Conservation (phyloP, 2,329 filamentous ascomycete genomes). For the Ramichloridium luteum region DNA sequence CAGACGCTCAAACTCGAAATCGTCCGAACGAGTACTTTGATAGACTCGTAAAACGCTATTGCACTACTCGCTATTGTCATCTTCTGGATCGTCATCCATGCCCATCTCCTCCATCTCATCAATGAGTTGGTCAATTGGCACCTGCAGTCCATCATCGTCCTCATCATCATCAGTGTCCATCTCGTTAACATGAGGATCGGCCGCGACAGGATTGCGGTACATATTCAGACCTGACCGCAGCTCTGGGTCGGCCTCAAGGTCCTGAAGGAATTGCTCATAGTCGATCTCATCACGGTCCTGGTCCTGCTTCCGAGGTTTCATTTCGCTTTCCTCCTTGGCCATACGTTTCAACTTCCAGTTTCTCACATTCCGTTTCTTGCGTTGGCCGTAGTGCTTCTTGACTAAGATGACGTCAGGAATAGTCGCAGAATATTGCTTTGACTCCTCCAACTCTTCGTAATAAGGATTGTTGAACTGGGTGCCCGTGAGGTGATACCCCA, state of each 20-base stretch:
- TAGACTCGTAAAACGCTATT: too few relatives aligned
- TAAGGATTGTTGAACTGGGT: conserved; percentile 87
- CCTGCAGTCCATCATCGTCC: conserved; percentile 40
- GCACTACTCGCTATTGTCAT: conserved; percentile 8
- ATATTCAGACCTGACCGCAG: conserved; percentile 70
- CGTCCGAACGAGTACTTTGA: too few relatives aligned
- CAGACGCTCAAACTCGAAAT: too few relatives aligned
- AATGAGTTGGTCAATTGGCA: conserved; percentile 50
- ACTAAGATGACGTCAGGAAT: conserved; percentile 91
- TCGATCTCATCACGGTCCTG: conserved; percentile 81
- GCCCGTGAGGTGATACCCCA: conserved; percentile 86
- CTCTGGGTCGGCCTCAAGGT: conserved; percentile 92
- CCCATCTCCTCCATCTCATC: conserved; percentile 88
- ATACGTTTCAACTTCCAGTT: conserved; percentile 95
- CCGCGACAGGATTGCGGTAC: conserved; percentile 47
- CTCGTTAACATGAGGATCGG: conserved; percentile 54
- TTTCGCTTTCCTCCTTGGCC: conserved; percentile 76
- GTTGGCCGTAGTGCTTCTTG: conserved; percentile 89
- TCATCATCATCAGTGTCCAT: conserved; percentile 41
- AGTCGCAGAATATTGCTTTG: conserved; percentile 59
- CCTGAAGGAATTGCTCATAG: conserved; percentile 92
- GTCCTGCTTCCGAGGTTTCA: conserved; percentile 75
- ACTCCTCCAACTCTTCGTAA: conserved; percentile 70
- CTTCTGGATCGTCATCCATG: conserved; percentile 43
- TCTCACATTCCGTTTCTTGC: conserved; percentile 60